Evolutionary conservation across 179 eudicot genomes (phyloP).

Genomic region (Amaranthus tricolor): DNA sequence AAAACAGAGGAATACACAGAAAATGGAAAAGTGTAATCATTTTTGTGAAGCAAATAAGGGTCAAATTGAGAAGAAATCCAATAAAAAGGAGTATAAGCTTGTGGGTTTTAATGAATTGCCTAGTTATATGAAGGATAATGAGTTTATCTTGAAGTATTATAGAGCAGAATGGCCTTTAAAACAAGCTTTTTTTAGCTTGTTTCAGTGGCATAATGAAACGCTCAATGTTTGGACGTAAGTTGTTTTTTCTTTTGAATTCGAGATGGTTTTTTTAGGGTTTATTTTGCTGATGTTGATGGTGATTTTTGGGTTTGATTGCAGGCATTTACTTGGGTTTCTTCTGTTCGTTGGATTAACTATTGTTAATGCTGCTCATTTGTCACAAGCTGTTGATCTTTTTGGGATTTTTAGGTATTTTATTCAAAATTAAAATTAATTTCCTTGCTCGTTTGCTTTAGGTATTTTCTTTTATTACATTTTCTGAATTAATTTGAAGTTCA

Average conservation of each 20-base stretch:
- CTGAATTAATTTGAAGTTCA: too few species aligned
- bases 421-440: neutral
- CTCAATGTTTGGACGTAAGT: slow-evolving; percentile 96
- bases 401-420: slow-evolving; percentile 57
- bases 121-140: slow-evolving; percentile 90
- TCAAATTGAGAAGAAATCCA: too few species aligned
- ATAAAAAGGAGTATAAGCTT: slow-evolving; percentile 2
- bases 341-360: slow-evolving; percentile 67
- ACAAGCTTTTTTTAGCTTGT: slow-evolving; percentile 70
- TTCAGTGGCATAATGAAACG: slow-evolving; percentile 92
- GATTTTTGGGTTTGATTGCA: slow-evolving; percentile 31
- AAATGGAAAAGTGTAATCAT: slow-evolving; percentile 6
- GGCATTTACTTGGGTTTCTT: slow-evolving; percentile 82
- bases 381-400: slow-evolving; percentile 61
- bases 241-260: neutral
- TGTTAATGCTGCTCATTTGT: slow-evolving; percentile 51
- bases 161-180: slow-evolving; percentile 82
- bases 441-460: neutral
- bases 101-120: slow-evolving; percentile 64
- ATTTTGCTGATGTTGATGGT: neutral
- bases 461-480: too few species aligned
- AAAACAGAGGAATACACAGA: neutral
- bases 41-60: too few species aligned
- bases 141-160: slow-evolving; percentile 67
- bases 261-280: neutral